Conservation (phyloP, 2,329 filamentous ascomycete species). For the Dactylonectria macrodidyma region DNA sequence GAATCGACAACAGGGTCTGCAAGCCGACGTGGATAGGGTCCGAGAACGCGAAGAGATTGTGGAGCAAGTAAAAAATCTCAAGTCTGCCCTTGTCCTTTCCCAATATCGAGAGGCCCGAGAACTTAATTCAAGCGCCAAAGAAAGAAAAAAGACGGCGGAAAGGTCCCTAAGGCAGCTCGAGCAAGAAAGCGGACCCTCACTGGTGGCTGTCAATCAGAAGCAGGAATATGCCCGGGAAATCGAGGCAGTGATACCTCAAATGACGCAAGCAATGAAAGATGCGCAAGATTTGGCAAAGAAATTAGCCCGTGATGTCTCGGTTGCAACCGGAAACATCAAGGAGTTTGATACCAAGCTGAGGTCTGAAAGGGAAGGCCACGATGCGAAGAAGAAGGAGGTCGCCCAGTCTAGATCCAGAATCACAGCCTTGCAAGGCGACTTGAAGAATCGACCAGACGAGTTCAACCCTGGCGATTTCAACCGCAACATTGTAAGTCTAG, state of each 20-base stretch:
- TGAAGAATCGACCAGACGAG: constrained; percentile 73
- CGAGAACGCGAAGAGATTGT: constrained; percentile 81
- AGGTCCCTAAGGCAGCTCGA: constrained; percentile 73
- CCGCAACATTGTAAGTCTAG: constrained; percentile 74
- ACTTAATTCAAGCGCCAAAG: constrained; percentile 67
- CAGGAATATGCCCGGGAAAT: constrained; percentile 75
- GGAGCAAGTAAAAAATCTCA: constrained; percentile 74
- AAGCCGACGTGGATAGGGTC: constrained; percentile 87
- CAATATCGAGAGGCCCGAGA: constrained; percentile 72
- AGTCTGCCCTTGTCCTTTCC: constrained; percentile 76
- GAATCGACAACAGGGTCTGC: constrained; percentile 79
- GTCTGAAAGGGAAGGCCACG: constrained; percentile 65
- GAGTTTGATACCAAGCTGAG: constrained; percentile 61
- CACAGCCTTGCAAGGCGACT: constrained; percentile 72
- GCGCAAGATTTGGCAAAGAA: constrained; percentile 68
- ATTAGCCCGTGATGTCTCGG: constrained; percentile 56
- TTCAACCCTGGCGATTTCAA: constrained; percentile 83
- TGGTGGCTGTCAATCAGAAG: constrained; percentile 79
- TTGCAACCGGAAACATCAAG: constrained; percentile 57
- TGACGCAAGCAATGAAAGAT: constrained; percentile 67
- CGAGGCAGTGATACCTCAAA: constrained; percentile 67
- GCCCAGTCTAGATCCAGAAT: constrained; percentile 69
- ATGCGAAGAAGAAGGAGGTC: constrained; percentile 67
- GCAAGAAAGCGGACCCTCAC: constrained; percentile 72
- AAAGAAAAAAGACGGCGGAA: constrained; percentile 67